These are phyloP conservation scores for Sporothrix schenckii DNA, from an alignment of 2,329 filamentous ascomycete species.

Conservation along the genomic window DNA sequence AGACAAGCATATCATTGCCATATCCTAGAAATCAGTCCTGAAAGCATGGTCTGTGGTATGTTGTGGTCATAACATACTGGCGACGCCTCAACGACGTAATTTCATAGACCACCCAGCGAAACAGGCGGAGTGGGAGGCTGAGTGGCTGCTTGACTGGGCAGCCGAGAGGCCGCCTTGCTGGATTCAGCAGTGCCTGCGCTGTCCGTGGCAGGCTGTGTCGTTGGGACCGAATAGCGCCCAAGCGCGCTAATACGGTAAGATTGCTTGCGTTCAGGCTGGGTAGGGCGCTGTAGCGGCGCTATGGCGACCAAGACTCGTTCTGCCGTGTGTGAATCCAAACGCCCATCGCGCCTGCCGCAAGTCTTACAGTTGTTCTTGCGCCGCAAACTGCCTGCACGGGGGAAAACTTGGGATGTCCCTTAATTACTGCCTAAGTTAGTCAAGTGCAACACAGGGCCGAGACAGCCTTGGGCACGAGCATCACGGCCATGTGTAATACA, in stretches of 20 bases:
- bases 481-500: constrained; percentile 13
- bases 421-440: not conserved
- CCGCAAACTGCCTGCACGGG: too few species aligned
- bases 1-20: not conserved
- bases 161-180: constrained; percentile 27
- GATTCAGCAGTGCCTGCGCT: constrained; percentile 6
- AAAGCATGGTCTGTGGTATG: not conserved
- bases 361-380: too few species aligned
- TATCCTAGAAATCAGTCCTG: not conserved
- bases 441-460: constrained; percentile 2
- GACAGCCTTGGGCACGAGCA: not conserved
- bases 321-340: too few species aligned
- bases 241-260: not conserved
- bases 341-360: not conserved
- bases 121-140: constrained; percentile 22
- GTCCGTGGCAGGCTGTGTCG: not conserved
- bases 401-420: not conserved
- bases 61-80: too few species aligned
- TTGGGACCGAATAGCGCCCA: not conserved
- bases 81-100: constrained; percentile 17
- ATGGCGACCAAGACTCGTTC: not conserved
- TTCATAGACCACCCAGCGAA: not conserved
- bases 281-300: not conserved
- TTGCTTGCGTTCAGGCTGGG: not conserved
- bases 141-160: constrained; percentile 21